These are phyloP conservation scores for Suhomyces pyralidae DNA, from an alignment of 805 yeast genomes.

Conservation along the genomic window DNA sequence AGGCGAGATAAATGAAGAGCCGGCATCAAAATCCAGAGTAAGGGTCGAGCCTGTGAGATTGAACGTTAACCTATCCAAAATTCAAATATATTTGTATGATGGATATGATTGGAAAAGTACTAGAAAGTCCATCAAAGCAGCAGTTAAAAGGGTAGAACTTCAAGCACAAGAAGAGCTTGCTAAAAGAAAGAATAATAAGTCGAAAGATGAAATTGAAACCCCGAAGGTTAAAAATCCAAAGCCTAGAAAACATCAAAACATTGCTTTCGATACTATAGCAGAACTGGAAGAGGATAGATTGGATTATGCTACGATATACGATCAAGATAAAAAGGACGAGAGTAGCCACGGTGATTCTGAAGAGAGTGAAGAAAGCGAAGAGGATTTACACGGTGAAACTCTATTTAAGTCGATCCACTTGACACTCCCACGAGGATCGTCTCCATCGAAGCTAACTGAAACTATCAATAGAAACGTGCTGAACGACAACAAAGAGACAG, in stretches of 20 bases:
- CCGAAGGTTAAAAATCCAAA: not conserved
- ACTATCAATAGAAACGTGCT: slow-evolving; percentile 49
- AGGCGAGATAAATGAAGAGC: not conserved
- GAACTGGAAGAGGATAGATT: not conserved
- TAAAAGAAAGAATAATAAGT: slow-evolving; percentile 8
- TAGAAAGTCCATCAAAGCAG: slow-evolving; percentile 59
- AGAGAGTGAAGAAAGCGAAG: slow-evolving; percentile 3
- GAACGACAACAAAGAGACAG: slow-evolving; percentile 16
- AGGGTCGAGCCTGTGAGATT: slow-evolving; percentile 23
- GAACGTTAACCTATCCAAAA: slow-evolving; percentile 36
- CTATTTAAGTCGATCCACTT: slow-evolving; percentile 80
- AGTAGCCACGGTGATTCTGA: not conserved
- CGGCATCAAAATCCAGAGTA: not conserved
- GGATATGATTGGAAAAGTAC: slow-evolving; percentile 93
- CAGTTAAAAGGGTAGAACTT: slow-evolving; percentile 59
- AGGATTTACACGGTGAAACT: slow-evolving; percentile 37
- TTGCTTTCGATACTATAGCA: not conserved
- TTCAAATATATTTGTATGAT: slow-evolving; percentile 59
- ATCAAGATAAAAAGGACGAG: not conserved
- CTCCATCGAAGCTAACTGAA: slow-evolving; percentile 45
- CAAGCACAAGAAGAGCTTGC: slow-evolving; percentile 36
- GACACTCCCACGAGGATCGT: slow-evolving; percentile 48
- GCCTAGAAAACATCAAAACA: not conserved
- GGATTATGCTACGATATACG: not conserved
- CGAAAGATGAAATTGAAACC: not conserved